Evolutionary conservation across 129 eudicot genomes (phyloP).

Genomic region (Helichrysum umbraculigerum): DNA sequence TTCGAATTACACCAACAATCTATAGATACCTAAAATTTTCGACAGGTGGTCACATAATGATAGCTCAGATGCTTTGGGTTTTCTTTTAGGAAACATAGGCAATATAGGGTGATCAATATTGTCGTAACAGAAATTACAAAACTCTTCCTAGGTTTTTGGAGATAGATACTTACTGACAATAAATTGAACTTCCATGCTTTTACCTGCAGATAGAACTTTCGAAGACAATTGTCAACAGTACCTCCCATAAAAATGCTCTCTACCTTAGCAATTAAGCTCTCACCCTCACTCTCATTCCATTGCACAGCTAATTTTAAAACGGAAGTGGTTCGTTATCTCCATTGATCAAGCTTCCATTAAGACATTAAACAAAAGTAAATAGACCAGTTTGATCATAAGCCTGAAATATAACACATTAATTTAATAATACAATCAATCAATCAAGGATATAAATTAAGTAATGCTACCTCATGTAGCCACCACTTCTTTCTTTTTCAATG

Average conservation of each 20-base stretch:
- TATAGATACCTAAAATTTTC: conserved; percentile 62
- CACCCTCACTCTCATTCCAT: conserved; percentile 49
- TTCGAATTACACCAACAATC: not conserved
- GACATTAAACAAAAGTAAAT: too few relatives aligned
- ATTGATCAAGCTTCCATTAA: too few relatives aligned
- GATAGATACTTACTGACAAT: conserved; percentile 58
- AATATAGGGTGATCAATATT: conserved; percentile 56
- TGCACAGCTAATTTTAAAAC: conserved; percentile 52
- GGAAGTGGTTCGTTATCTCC: conserved; percentile 63
- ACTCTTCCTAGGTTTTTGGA: conserved; percentile 78
- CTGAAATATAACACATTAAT: too few relatives aligned
- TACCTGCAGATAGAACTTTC: conserved; percentile 54
- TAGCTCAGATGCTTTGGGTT: too few relatives aligned
- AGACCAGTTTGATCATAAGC: too few relatives aligned
- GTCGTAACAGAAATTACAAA: conserved; percentile 50
- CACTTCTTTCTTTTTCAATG: too few relatives aligned
- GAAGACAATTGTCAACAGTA: conserved; percentile 60
- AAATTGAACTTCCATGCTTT: conserved; percentile 78
- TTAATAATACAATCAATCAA: too few relatives aligned
- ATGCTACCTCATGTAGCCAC: too few relatives aligned
- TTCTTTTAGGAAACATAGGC: too few relatives aligned
- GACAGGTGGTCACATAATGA: conserved; percentile 64
- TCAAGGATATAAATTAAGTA: too few relatives aligned
- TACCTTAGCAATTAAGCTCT: conserved; percentile 6
- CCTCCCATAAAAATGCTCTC: conserved; percentile 56